These are phyloP conservation scores for Aspergillus chevalieri DNA, from an alignment of 2,329 filamentous ascomycete species.

Conservation along the genomic window DNA sequence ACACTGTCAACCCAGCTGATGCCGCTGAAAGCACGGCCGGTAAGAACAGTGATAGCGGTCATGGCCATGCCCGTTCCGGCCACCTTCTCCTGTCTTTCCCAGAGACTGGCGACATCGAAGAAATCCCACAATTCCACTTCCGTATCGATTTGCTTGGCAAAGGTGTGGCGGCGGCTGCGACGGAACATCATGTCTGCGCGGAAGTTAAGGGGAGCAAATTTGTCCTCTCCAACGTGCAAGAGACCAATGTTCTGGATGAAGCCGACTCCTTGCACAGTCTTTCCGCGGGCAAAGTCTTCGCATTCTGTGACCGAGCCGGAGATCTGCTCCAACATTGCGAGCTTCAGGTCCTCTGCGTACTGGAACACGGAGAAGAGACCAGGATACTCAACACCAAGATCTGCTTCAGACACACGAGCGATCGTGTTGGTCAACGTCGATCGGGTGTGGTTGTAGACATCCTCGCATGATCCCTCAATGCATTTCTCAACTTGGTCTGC, in stretches of 20 bases:
- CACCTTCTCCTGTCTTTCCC: slow-evolving; percentile 90
- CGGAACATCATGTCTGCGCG: slow-evolving; percentile 91
- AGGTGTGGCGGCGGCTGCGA: slow-evolving; percentile 64
- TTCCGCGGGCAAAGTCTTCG: slow-evolving; percentile 76
- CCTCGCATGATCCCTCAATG: slow-evolving; percentile 77
- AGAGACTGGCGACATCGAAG: slow-evolving; percentile 74
- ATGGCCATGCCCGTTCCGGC: slow-evolving; percentile 92
- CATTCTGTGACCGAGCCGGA: slow-evolving; percentile 69
- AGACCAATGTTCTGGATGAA: slow-evolving; percentile 84
- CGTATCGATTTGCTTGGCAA: slow-evolving; percentile 79
- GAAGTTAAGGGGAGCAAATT: slow-evolving; percentile 82
- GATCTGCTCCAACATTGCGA: slow-evolving; percentile 85
- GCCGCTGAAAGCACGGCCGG: slow-evolving; percentile 73
- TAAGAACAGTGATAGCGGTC: slow-evolving; percentile 80
- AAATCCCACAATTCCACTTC: slow-evolving; percentile 89
- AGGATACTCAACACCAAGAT: slow-evolving; percentile 79
- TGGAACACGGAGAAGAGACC: slow-evolving; percentile 79
- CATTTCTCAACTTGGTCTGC: slow-evolving; percentile 73
- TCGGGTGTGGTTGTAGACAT: slow-evolving; percentile 79
- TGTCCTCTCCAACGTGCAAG: slow-evolving; percentile 72
- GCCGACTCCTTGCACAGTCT: slow-evolving; percentile 74
- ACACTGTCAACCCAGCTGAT: slow-evolving; percentile 86
- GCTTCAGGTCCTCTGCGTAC: slow-evolving; percentile 88
- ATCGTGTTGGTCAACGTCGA: slow-evolving; percentile 71
- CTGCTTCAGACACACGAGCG: slow-evolving; percentile 64